Percentiles rank a stretch among this genome's conserved stretches.
phyloP scores from a whole-genome alignment of 371 early-diverging fungal species.

The Batkoa obscura region DNA sequence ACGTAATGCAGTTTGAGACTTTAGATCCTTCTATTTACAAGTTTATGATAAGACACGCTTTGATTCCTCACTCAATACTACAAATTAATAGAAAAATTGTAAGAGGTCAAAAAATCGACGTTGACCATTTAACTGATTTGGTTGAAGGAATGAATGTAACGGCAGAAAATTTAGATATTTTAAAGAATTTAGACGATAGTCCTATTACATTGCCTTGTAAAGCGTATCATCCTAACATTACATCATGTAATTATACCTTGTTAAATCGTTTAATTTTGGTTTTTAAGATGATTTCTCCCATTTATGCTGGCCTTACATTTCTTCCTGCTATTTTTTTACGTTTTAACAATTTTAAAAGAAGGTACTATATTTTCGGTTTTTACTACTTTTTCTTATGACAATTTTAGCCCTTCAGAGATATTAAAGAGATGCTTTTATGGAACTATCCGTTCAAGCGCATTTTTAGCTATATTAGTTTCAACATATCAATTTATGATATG shows the following conservation, averaged over 20 bases:
- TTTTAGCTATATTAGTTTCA: slow-evolving; percentile 36
- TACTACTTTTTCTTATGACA: no score
- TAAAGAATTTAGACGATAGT: neutral
- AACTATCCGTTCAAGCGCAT: slow-evolving; percentile 34
- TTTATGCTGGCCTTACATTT: no score
- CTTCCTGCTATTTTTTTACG: slow-evolving; percentile 35
- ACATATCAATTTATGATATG: slow-evolving; percentile 38
- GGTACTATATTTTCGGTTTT: slow-evolving; percentile 13
- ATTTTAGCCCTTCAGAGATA: slow-evolving; percentile 21
- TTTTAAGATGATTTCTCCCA: slow-evolving; percentile 25
- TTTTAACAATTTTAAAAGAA: slow-evolving; percentile 24
- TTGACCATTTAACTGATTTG: neutral
- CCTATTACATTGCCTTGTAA: slow-evolving; percentile 18
- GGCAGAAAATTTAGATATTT: neutral
- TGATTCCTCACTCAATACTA: neutral
- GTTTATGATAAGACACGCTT: neutral
- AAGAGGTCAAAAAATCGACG: neutral
- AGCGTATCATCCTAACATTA: slow-evolving; percentile 30
- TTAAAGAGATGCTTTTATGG: slow-evolving; percentile 23
- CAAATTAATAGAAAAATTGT: neutral
- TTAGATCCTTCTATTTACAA: neutral
- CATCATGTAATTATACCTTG: slow-evolving; percentile 25
- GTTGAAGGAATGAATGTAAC: neutral
- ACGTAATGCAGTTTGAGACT: neutral
- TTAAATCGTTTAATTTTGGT: slow-evolving; percentile 28